Conservation (phyloP, 2,329 filamentous ascomycete species). For the Ustulina deusta region DNA sequence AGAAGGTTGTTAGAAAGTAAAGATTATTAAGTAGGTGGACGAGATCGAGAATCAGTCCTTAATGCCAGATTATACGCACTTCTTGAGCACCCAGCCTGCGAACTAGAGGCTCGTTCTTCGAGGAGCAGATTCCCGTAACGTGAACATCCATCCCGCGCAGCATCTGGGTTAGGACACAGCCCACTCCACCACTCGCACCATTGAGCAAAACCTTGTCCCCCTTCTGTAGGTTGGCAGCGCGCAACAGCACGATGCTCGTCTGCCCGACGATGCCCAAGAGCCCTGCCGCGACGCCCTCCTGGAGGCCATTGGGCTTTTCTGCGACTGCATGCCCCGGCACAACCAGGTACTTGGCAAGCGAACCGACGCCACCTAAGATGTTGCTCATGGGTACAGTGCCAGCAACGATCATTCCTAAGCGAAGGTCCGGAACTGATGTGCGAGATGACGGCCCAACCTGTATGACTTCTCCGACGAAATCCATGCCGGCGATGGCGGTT, state of each 20-base stretch:
- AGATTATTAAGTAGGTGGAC: background rate
- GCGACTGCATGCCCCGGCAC: slow-evolving; percentile 50
- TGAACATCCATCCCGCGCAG: slow-evolving; percentile 40
- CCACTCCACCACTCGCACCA: slow-evolving; percentile 47
- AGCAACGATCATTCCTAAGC: slow-evolving; percentile 47
- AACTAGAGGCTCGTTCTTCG: slow-evolving; percentile 42
- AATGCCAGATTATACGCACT: slow-evolving; percentile 31
- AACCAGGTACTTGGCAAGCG: slow-evolving; percentile 53
- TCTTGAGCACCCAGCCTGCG: slow-evolving; percentile 44
- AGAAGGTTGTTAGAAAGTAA: background rate
- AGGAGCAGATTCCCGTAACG: slow-evolving; percentile 45
- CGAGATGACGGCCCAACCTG: slow-evolving; percentile 43
- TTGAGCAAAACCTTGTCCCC: slow-evolving; percentile 44
- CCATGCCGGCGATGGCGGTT: slow-evolving; percentile 50
- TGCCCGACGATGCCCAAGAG: slow-evolving; percentile 53
- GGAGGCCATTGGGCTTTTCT: slow-evolving; percentile 44
- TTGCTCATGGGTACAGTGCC: slow-evolving; percentile 49
- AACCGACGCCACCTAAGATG: slow-evolving; percentile 49
- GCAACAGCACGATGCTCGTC: slow-evolving; percentile 50
- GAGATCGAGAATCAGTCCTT: background rate
- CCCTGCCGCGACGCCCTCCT: slow-evolving; percentile 43
- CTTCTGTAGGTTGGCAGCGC: slow-evolving; percentile 42
- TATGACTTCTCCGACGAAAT: slow-evolving; percentile 53
- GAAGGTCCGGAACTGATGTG: slow-evolving; percentile 31
- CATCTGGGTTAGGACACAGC: slow-evolving; percentile 41